Percentiles rank a stretch among this genome's conserved stretches.
Evolutionary conservation across 257 asterid genomes (phyloP).

Genomic region (Eustoma russellianum): DNA sequence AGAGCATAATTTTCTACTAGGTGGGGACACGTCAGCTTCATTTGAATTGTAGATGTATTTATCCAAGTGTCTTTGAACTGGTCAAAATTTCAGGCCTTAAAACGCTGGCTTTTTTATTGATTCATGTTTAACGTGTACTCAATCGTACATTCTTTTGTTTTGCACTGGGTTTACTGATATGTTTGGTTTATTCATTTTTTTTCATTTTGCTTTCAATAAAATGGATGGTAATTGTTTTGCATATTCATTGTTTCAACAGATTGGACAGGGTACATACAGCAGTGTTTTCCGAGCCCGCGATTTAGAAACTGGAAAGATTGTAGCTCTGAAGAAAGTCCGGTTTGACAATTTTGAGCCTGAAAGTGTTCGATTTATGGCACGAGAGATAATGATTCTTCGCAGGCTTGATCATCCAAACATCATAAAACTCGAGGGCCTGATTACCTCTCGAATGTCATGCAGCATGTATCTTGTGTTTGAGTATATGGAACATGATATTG

Average conservation of each 20-base stretch:
- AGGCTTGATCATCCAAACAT: constrained; percentile 88
- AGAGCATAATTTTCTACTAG: no score
- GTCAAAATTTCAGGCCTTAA: no score
- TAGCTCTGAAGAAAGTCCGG: constrained; percentile 86
- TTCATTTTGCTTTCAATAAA: background rate
- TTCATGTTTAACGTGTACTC: no score
- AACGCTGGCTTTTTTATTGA: no score
- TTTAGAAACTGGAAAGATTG: constrained; percentile 60
- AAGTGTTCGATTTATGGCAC: constrained; percentile 93
- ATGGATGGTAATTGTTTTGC: constrained; percentile 9
- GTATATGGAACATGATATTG: constrained; percentile 93
- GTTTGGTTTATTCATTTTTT: background rate
- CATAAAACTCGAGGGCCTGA: constrained; percentile 72
- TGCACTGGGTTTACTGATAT: background rate
- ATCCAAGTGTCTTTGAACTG: no score
- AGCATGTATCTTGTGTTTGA: constrained; percentile 91
- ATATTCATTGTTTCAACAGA: constrained; percentile 32
- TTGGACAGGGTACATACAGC: constrained; percentile 97
- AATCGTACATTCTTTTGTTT: no score
- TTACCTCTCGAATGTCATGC: constrained; percentile 76
- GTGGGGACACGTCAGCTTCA: no score
- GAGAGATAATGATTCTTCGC: constrained; percentile 80
- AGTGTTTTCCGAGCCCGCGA: constrained; percentile 91
- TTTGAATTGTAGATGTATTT: no score
- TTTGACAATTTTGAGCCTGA: constrained; percentile 94